Evolutionary conservation across 2,329 filamentous ascomycete species (phyloP).

Genomic region (Aspergillaceae sp.): DNA sequence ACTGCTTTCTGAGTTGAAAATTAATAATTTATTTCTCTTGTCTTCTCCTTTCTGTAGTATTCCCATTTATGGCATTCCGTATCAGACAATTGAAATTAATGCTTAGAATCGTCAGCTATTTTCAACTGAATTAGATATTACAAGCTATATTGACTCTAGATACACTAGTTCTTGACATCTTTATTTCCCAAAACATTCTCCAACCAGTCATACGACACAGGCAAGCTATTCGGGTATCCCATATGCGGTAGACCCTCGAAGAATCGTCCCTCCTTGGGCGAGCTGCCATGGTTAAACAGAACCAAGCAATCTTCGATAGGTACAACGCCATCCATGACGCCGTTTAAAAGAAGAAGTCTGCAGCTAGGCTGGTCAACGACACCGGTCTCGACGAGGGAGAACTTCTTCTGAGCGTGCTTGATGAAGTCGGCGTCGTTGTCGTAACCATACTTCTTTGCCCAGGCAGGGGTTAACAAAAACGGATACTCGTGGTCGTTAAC

Average conservation of each 20-base stretch:
- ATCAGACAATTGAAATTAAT: too few relatives aligned
- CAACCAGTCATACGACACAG: slow-evolving; percentile 31
- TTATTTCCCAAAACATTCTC: slow-evolving; percentile 19
- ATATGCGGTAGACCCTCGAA: slow-evolving; percentile 56
- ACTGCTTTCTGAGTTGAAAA: too few relatives aligned
- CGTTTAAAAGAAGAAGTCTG: slow-evolving; percentile 54
- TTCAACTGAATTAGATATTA: too few relatives aligned
- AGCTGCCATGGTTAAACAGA: slow-evolving; percentile 53
- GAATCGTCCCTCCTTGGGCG: slow-evolving; percentile 57
- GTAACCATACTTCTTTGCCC: slow-evolving; percentile 57
- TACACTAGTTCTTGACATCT: slow-evolving; percentile 15
- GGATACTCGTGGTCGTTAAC: slow-evolving; percentile 61
- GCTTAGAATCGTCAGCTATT: too few relatives aligned
- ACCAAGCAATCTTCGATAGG: slow-evolving; percentile 61
- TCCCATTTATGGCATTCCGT: too few relatives aligned
- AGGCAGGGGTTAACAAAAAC: slow-evolving; percentile 46
- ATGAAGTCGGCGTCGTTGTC: slow-evolving; percentile 48
- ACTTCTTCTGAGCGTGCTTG: slow-evolving; percentile 49
- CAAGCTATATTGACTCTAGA: too few relatives aligned
- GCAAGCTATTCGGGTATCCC: slow-evolving; percentile 51
- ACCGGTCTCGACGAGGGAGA: slow-evolving; percentile 53
- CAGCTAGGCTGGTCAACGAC: slow-evolving; percentile 50
- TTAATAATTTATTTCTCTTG: too few relatives aligned
- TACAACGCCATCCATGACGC: slow-evolving; percentile 56
- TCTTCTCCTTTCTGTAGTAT: too few relatives aligned